Base-by-base conservation (phyloP, 176 grass and related monocot species). In the Musa schizocarpa region DNA sequence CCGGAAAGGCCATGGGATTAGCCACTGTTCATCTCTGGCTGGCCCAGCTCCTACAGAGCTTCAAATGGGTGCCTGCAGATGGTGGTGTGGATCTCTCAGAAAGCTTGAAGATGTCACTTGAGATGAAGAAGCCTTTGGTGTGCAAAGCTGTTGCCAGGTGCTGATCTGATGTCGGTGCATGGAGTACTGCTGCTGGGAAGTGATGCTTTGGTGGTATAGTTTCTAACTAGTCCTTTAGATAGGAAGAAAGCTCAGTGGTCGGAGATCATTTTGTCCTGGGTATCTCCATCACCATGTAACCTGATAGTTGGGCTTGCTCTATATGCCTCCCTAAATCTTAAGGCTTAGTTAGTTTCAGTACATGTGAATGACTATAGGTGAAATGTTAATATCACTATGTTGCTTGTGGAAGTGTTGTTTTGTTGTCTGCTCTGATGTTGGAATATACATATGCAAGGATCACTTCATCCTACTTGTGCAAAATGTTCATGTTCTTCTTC, bases 71-170 rank as follows among this genome's bases (percentile, higher is more conserved):
- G 17, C 68, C 68, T 9, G 48, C 68, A 11, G 43, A 49, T 0
- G 0, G 68, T 19, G 68, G 68, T 2, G 68, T 70, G 16, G 68
- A 70, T 20, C 68, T 70, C 34, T 49, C 68, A 4, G 68, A 70
- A n/a, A 20, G 48, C 17, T 7, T 70, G 68, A 70, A 51, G 68
- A 70, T 70, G 68, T 70, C 68, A 12, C 68, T 70, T 1, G 43
- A 70, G 68, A 70, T 70, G 68, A 17, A 70, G 68, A 70, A 70
- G 19, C 68, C 68, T 50, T 51, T 70, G 49, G 49, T 48, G 19
- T 70, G 68, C 68, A 70, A 20, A 48, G 68, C 68, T 51, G 48
- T 70, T 51, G 9, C 68, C 17, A 51, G 68, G 68, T 51, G 9
- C 20, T 70, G 43, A 70, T 43, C 34, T 43, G 34, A 43, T 6